Evolutionary conservation across 257 asterid genomes (phyloP).

Genomic region (Schizonepeta tenuifolia): DNA sequence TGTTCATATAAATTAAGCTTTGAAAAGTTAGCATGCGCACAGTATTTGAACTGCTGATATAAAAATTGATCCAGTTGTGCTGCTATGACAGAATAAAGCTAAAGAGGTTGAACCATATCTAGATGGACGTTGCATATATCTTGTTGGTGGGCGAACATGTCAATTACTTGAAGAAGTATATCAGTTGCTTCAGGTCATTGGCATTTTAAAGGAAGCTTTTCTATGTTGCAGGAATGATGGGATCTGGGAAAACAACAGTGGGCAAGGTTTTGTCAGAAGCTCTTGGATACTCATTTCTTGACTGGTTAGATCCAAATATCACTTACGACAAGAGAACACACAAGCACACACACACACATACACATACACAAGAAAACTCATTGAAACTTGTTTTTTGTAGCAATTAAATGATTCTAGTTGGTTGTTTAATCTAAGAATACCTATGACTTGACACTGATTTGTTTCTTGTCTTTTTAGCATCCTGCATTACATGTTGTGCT

Average conservation of each 20-base stretch:
- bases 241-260: constrained; percentile 95
- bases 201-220: constrained; percentile 11
- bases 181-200: neutral
- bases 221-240: constrained; percentile 84
- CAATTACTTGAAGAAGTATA: constrained; percentile 14
- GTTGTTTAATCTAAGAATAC: neutral
- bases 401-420: constrained; percentile 3
- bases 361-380: neutral
- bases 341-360: too few species aligned
- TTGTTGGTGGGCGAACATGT: constrained; percentile 74
- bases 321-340: constrained; percentile 8
- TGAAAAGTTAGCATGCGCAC: constrained; percentile 19
- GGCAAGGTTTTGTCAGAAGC: constrained; percentile 82
- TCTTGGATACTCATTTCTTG: constrained; percentile 80
- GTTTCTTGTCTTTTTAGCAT: constrained; percentile 7
- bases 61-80: constrained; percentile 31
- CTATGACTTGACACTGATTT: neutral
- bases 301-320: constrained; percentile 65
- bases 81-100: constrained; percentile 67
- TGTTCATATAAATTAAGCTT: neutral
- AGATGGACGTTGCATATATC: constrained; percentile 77
- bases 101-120: constrained; percentile 68
- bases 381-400: neutral
- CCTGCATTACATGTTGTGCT: neutral
- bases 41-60: constrained; percentile 26